phyloP scores from a whole-genome alignment of 345 rosid genomes.

The Salix purpurea region DNA sequence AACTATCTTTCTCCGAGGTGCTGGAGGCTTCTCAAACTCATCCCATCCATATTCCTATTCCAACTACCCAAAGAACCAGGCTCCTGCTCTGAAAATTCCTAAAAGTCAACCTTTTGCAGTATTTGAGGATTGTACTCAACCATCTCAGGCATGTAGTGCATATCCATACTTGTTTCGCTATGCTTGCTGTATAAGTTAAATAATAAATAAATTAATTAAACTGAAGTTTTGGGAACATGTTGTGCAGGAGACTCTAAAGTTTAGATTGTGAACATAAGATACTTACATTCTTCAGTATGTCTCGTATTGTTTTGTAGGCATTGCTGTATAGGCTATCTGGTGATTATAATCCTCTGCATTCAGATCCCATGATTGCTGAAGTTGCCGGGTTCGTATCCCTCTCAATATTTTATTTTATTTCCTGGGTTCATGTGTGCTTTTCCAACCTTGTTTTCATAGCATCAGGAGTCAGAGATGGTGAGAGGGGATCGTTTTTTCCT shows the following conservation, averaged over 20 bases:
- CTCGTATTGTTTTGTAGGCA: constrained; percentile 49
- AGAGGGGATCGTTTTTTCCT: background rate
- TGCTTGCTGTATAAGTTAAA: no score
- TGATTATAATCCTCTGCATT: constrained; percentile 91
- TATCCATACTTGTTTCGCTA: background rate
- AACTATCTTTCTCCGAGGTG: constrained; percentile 68
- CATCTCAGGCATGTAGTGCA: constrained; percentile 66
- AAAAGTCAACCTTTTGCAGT: constrained; percentile 52
- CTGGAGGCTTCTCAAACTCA: constrained; percentile 87
- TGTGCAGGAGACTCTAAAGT: background rate
- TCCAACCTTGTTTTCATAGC: background rate
- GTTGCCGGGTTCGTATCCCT: constrained; percentile 64
- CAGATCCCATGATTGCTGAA: constrained; percentile 75
- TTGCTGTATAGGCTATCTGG: constrained; percentile 88
- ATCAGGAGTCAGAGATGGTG: background rate
- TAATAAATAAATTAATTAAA: no score
- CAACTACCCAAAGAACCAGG: constrained; percentile 59
- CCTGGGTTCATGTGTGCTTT: background rate
- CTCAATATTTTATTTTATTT: background rate
- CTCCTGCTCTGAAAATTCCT: constrained; percentile 60
- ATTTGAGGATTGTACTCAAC: constrained; percentile 63
- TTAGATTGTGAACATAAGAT: background rate
- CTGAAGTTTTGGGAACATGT: background rate
- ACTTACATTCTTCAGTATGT: background rate
- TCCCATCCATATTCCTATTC: constrained; percentile 65